Evolutionary conservation across 306 rosid genomes (phyloP), one percentile per base, ranked within the genome.

Genomic region (Quercus robur): DNA sequence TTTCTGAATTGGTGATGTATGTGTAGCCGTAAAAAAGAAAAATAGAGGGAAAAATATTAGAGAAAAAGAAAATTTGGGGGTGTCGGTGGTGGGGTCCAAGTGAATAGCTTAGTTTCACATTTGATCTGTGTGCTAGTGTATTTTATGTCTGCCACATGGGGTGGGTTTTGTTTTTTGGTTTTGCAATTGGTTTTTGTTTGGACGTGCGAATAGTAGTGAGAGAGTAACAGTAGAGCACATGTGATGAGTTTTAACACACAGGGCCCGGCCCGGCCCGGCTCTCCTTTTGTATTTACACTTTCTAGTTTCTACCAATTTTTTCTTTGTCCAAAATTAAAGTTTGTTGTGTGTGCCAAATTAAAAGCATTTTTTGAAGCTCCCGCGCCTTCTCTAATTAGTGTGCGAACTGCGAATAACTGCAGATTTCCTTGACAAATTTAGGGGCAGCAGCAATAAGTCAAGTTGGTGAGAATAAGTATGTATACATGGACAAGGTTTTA

Each of bases 61-160:
- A 30, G 15, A 2, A 6, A 1, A 19, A 28, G 61, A 63, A 79
- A 56, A 4, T n/a, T 25, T 10, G 2, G 13, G 7, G 38, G 89
- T 82, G 94, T 89, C 97, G 94, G 94, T 90, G 77, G 86, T 80
- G 88, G 87, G 89, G 84, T 66, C 90, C 80, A 5, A n/a, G 28
- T 1, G 5, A 21, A 9, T 73, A 38, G 58, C 21, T 56, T 71
- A 79, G 68, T 66, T 67, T 46, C 71, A 74, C 75, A 73, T 55
- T 73, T 81, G 80, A 79, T 81, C 82, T 49, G 74, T 56, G 74
- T 80, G 83, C 23, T 15, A 72, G 75, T 68, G 5, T 38, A 12
- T 49, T 49, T 3, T 49, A 68, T 78, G 86, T 88, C 81, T 80
- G 82, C 87, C 97, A 86, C 93, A 85, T 91, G 93, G 87, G 77